Evolutionary conservation across 2,329 filamentous ascomycete species (phyloP).

Genomic region (Phialocephala sp.): DNA sequence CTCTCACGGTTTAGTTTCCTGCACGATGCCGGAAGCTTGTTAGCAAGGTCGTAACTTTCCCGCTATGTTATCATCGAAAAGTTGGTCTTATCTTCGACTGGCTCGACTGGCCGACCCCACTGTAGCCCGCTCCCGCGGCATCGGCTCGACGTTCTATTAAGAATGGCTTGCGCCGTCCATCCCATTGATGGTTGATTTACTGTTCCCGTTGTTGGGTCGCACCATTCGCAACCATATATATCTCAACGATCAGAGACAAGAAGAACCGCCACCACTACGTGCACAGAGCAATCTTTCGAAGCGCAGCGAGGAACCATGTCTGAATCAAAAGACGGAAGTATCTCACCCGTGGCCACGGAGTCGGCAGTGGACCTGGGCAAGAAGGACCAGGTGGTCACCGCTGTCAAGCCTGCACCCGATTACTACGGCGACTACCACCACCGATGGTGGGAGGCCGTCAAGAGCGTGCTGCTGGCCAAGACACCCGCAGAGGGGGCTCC

Average conservation of each 20-base stretch:
- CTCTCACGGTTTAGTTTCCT: neutral
- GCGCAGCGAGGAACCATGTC: neutral
- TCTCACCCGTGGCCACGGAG: neutral
- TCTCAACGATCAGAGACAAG: neutral
- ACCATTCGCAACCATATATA: neutral
- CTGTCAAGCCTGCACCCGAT: neutral
- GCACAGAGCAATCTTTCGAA: neutral
- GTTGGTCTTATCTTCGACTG: too few species aligned
- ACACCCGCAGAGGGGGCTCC: conserved; percentile 8
- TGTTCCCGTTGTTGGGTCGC: neutral
- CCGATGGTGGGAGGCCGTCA: conserved; percentile 13
- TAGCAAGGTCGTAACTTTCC: neutral
- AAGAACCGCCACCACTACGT: neutral
- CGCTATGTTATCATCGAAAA: too few species aligned
- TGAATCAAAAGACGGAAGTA: neutral
- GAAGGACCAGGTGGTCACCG: neutral
- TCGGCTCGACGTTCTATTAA: neutral
- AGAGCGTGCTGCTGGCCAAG: conserved; percentile 17
- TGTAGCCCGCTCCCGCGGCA: neutral
- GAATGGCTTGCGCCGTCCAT: neutral
- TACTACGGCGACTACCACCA: neutral
- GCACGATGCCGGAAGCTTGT: neutral
- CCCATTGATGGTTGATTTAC: neutral
- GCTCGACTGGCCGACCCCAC: neutral
- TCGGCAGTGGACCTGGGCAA: neutral